Conservation (phyloP, 169 alveolate genomes). For the Plasmodium coatneyi region DNA sequence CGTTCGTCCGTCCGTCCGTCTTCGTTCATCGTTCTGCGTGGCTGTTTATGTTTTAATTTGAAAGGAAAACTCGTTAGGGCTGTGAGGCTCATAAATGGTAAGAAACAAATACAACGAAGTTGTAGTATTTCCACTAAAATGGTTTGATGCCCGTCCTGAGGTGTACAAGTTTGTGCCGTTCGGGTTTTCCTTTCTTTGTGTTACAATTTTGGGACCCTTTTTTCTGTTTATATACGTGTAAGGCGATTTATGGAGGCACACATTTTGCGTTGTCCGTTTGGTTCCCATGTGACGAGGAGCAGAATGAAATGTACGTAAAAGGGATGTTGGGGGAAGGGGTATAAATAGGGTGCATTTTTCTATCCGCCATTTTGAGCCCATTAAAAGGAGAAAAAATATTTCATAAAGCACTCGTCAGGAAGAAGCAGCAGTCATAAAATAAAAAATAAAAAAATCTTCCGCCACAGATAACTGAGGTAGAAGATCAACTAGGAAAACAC, state of each 20-base stretch:
- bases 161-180: not conserved
- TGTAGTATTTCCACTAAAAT: not conserved
- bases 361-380: not conserved
- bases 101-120: not conserved
- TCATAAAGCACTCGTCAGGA: not conserved
- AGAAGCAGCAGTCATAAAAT: not conserved
- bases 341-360: not conserved
- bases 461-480: not conserved
- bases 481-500: not conserved
- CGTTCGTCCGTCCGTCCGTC: not conserved
- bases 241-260: not conserved
- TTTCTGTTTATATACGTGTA: not conserved
- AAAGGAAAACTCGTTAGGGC: not conserved
- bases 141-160: not conserved
- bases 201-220: not conserved
- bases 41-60: not conserved
- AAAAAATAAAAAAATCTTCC: not conserved
- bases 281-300: not conserved
- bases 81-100: not conserved
- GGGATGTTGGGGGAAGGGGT: not conserved
- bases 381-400: not conserved
- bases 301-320: not conserved
- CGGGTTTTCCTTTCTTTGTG: not conserved
- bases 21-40: not conserved
- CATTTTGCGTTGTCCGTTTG: not conserved